Percentiles rank a stretch among this genome's conserved stretches.
phyloP scores from a whole-genome alignment of 2,329 filamentous ascomycete genomes.

The Venturia carpophila region DNA sequence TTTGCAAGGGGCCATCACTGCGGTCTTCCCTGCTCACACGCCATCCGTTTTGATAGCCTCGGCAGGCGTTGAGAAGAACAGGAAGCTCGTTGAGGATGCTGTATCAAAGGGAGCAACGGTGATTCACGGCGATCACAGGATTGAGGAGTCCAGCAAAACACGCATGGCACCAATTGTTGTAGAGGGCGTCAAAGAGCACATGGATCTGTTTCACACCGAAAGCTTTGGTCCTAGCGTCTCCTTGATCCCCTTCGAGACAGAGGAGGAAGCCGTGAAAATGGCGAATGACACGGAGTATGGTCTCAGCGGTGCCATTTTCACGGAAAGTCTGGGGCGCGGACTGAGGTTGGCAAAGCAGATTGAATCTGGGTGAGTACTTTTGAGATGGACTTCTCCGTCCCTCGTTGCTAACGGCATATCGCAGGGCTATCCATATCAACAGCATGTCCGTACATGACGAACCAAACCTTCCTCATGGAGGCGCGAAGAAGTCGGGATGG shows the following conservation, averaged over 20 bases:
- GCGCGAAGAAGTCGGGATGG: conserved; percentile 43
- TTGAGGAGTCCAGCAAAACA: conserved; percentile 12
- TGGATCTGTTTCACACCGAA: conserved; percentile 31
- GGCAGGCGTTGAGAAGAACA: conserved; percentile 23
- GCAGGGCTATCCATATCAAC: conserved; percentile 44
- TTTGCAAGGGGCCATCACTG: conserved; percentile 27
- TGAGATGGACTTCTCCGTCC: background rate
- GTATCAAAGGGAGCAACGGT: conserved; percentile 18
- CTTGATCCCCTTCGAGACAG: conserved; percentile 31
- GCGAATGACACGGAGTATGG: conserved; percentile 35
- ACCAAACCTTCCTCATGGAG: conserved; percentile 40
- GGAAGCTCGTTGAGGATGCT: conserved; percentile 20
- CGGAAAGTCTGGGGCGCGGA: conserved; percentile 30
- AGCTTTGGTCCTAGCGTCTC: conserved; percentile 34
- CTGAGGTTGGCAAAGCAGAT: conserved; percentile 22
- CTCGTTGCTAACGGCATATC: background rate
- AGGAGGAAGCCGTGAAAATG: conserved; percentile 33
- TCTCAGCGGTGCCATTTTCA: conserved; percentile 33
- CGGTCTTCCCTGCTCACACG: conserved; percentile 11
- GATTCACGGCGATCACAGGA: conserved; percentile 15
- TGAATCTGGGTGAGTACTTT: conserved; percentile 20
- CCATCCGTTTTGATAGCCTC: conserved; percentile 12
- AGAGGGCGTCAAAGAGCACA: conserved; percentile 28
- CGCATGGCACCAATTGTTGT: conserved; percentile 27
- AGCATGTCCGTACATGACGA: conserved; percentile 46